A percentile compares a stretch with the other conserved stretches of the same genome.
phyloP scores from a whole-genome alignment of 768 basidiomycete genomes.

The Lyophyllum decastes region DNA sequence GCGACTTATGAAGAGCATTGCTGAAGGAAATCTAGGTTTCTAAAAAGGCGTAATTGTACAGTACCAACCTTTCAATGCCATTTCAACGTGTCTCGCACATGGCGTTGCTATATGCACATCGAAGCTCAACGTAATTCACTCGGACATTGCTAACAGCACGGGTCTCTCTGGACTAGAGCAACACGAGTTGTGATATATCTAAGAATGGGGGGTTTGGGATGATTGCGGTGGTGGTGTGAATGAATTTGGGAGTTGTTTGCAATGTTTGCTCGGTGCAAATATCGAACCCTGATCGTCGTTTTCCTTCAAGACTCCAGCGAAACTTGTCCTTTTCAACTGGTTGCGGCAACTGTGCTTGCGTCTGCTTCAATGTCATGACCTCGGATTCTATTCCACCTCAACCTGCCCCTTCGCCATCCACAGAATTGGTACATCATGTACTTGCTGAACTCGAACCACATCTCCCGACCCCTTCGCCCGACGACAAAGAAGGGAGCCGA shows the following conservation, averaged over 20 bases:
- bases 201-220: no score
- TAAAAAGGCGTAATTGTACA: no score
- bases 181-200: no score
- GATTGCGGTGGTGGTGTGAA: no score
- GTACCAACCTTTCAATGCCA: no score
- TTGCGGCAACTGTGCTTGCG: background rate
- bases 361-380: slow-evolving; percentile 27
- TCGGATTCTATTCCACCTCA: slow-evolving; percentile 8
- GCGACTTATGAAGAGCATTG: no score
- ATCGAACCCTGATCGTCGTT: background rate
- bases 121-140: no score
- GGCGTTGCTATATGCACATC: no score
- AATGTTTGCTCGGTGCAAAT: background rate
- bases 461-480: background rate
- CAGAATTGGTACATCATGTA: slow-evolving; percentile 3
- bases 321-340: background rate
- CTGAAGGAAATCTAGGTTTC: no score
- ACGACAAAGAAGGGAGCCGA: background rate
- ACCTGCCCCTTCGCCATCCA: background rate
- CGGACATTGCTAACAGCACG: no score
- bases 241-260: no score
- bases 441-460: background rate
- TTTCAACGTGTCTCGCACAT: no score
- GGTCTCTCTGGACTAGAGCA: background rate
- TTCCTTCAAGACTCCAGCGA: background rate